A percentile compares a stretch with the other conserved stretches of the same genome.
phyloP scores from a whole-genome alignment of 2,329 filamentous ascomycete species.

The Talaromyces sp. region DNA sequence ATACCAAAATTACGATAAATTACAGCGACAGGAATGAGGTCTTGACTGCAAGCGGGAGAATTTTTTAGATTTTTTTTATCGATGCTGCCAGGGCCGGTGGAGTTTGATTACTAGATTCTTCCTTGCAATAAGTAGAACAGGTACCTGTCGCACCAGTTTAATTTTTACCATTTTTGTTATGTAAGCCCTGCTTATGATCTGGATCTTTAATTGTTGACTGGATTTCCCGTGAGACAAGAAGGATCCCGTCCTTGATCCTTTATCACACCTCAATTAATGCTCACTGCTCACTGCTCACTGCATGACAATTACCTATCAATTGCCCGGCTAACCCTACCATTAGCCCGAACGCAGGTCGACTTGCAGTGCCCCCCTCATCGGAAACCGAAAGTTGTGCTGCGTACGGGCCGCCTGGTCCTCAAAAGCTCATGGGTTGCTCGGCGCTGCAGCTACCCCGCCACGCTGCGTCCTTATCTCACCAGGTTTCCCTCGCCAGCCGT shows the following conservation, averaged over 20 bases:
- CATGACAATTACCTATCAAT: too few relatives aligned
- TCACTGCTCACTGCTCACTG: too few relatives aligned
- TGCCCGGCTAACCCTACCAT: too few relatives aligned
- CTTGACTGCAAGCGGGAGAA: background rate
- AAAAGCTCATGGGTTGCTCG: background rate
- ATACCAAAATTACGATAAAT: background rate
- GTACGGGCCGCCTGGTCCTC: background rate
- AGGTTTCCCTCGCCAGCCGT: background rate
- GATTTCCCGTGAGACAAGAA: background rate
- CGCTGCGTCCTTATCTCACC: constrained; percentile 7
- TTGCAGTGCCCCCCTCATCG: background rate
- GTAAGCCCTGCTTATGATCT: background rate
- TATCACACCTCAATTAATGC: background rate
- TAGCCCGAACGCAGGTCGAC: background rate
- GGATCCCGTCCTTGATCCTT: background rate
- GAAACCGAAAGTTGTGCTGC: background rate
- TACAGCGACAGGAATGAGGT: background rate
- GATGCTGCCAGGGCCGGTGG: too few relatives aligned
- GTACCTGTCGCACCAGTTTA: background rate
- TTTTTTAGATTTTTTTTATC: background rate
- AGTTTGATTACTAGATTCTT: background rate
- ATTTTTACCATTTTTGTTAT: background rate
- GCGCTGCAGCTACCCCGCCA: constrained; percentile 12
- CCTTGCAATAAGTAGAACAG: background rate
- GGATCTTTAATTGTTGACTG: background rate